A percentile compares a stretch with the other conserved stretches of the same genome.
These are phyloP conservation scores for Blepharisma japonicum DNA, from an alignment of 73 alveolate genomes.

Conservation along the genomic window DNA sequence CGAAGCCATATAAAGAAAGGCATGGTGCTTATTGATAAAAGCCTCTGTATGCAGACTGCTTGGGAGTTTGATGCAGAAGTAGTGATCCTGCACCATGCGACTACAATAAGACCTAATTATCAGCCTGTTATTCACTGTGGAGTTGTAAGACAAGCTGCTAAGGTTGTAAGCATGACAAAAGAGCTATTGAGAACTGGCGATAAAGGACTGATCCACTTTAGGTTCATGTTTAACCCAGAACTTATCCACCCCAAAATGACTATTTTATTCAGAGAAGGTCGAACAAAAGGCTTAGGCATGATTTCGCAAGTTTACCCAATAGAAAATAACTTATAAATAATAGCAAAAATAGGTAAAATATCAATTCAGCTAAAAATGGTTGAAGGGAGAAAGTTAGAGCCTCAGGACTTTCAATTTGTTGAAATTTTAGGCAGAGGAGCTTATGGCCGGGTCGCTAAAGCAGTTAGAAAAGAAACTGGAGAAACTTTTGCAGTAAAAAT, in stretches of 20 bases:
- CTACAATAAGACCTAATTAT: slow-evolving; percentile 74
- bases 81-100: slow-evolving; percentile 89
- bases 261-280: slow-evolving; percentile 92
- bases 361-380: slow-evolving; percentile 1
- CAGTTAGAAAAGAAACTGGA: slow-evolving; percentile 22
- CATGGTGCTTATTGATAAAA: slow-evolving; percentile 77
- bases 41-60: slow-evolving; percentile 60
- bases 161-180: slow-evolving; percentile 72
- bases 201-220: slow-evolving; percentile 74
- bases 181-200: slow-evolving; percentile 88
- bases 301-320: slow-evolving; percentile 41
- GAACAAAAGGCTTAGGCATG: slow-evolving; percentile 90
- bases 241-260: slow-evolving; percentile 66
- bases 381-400: slow-evolving; percentile 1
- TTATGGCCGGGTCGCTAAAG: slow-evolving; percentile 29
- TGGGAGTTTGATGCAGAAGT: slow-evolving; percentile 86
- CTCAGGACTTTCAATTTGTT: neutral
- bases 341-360: too few species aligned
- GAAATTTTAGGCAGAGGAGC: slow-evolving; percentile 30
- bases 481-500: slow-evolving; percentile 26
- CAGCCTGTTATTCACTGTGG: slow-evolving; percentile 92
- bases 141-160: slow-evolving; percentile 89
- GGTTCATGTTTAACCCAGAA: slow-evolving; percentile 80
- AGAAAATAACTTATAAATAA: neutral
- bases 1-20: slow-evolving; percentile 81